Evolutionary conservation across 129 eudicot genomes (phyloP).

Genomic region (Logfia minima): DNA sequence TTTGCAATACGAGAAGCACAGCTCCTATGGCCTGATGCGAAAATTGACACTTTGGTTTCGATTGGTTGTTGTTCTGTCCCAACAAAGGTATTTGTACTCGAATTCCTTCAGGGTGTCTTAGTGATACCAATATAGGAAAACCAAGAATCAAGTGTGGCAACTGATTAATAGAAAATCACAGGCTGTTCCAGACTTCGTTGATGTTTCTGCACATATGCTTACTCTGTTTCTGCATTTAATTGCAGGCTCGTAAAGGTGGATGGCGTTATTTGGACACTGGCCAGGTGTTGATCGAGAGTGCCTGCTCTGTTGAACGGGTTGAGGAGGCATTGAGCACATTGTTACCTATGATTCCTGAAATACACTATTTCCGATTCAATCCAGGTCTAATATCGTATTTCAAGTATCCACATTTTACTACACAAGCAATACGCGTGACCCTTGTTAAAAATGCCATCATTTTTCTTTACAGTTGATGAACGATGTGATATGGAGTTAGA

Average conservation of each 20-base stretch:
- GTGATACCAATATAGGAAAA: not conserved
- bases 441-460: not conserved
- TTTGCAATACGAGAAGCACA: conserved; percentile 97
- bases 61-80: conserved; percentile 96
- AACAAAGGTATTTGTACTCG: conserved; percentile 61
- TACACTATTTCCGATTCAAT: conserved; percentile 89
- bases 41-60: conserved; percentile 85
- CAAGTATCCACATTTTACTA: not conserved
- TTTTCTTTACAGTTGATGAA: conserved; percentile 74
- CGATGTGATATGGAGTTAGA: conserved; percentile 99
- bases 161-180: not conserved
- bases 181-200: conserved; percentile 5
- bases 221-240: conserved; percentile 17
- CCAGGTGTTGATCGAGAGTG: conserved; percentile 96
- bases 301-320: conserved; percentile 95
- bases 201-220: conserved; percentile 1
- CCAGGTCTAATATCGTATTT: conserved; percentile 62
- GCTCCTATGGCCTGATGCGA: conserved; percentile 93
- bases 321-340: conserved; percentile 93
- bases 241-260: conserved; percentile 90
- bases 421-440: not conserved
- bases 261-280: conserved; percentile 99
- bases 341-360: conserved; percentile 95
- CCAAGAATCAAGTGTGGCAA: not conserved
- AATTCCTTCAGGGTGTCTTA: conserved; percentile 3